A percentile compares a stretch with the other conserved stretches of the same genome.
Evolutionary conservation across 306 rosid genomes (phyloP).

Genomic region (Benincasa hispida): DNA sequence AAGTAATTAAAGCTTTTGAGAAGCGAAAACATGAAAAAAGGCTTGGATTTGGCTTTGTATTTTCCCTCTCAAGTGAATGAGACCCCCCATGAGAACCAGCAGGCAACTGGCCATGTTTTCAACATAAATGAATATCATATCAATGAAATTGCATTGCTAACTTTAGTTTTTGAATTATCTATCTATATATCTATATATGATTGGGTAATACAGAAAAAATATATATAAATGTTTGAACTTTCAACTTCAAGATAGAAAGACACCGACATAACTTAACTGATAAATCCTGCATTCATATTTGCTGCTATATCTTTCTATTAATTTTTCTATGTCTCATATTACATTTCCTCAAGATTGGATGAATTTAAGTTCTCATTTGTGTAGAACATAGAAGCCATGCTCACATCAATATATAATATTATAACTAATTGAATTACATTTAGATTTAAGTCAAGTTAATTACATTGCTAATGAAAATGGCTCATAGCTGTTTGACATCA

Average conservation of each 20-base stretch:
- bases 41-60: not conserved
- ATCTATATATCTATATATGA: not conserved
- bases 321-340: too few species aligned
- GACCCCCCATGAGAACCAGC: not conserved
- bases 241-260: too few species aligned
- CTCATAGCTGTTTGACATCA: not conserved
- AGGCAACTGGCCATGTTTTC: not conserved
- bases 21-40: not conserved
- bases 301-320: too few species aligned
- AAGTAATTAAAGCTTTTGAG: slow-evolving; percentile 2
- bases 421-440: too few species aligned
- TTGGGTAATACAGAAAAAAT: too few species aligned
- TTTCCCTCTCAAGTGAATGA: not conserved
- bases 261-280: too few species aligned
- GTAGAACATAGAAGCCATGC: too few species aligned
- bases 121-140: not conserved
- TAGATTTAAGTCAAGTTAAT: not conserved
- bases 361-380: too few species aligned
- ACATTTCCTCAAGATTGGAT: too few species aligned
- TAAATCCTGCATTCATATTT: too few species aligned
- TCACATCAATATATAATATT: too few species aligned
- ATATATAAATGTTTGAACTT: too few species aligned
- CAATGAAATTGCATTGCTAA: not conserved
- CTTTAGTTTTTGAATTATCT: not conserved
- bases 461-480: not conserved